A percentile compares a stretch with the other conserved stretches of the same genome.
phyloP scores from a whole-genome alignment of 192 early-diverging fungal genomes.

The Coemansia sp. region DNA sequence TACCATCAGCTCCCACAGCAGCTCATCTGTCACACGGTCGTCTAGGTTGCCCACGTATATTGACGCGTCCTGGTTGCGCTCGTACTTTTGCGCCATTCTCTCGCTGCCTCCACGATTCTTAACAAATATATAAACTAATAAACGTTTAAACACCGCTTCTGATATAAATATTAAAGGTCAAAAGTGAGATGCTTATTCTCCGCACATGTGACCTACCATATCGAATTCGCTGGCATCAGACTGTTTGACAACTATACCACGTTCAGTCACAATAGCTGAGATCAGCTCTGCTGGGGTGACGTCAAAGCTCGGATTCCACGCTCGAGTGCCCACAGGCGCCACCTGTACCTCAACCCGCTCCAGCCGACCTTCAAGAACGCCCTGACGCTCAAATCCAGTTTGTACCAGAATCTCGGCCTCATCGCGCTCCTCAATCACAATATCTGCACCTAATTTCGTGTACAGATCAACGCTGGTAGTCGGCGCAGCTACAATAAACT shows the following conservation, averaged over 20 bases:
- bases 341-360: slow-evolving; percentile 63
- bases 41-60: slow-evolving; percentile 98
- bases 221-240: slow-evolving; percentile 54
- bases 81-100: slow-evolving; percentile 60
- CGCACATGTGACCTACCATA: slow-evolving; percentile 26
- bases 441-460: slow-evolving; percentile 64
- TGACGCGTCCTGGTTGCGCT: slow-evolving; percentile 97
- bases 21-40: slow-evolving; percentile 84
- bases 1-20: slow-evolving; percentile 98
- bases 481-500: slow-evolving; percentile 97
- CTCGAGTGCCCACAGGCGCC: slow-evolving; percentile 75
- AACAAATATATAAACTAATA: neutral
- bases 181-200: neutral
- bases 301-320: slow-evolving; percentile 99
- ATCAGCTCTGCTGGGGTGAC: slow-evolving; percentile 87
- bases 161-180: too few relatives aligned
- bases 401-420: slow-evolving; percentile 70
- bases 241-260: slow-evolving; percentile 68
- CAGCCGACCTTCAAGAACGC: slow-evolving; percentile 51
- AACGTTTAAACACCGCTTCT: too few relatives aligned
- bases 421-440: slow-evolving; percentile 84
- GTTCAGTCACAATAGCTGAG: slow-evolving; percentile 88
- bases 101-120: neutral
- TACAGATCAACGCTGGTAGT: slow-evolving; percentile 85
- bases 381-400: slow-evolving; percentile 12